Base-by-base conservation (phyloP, 2,329 filamentous ascomycete species). In the Colletotrichum sidae region DNA sequence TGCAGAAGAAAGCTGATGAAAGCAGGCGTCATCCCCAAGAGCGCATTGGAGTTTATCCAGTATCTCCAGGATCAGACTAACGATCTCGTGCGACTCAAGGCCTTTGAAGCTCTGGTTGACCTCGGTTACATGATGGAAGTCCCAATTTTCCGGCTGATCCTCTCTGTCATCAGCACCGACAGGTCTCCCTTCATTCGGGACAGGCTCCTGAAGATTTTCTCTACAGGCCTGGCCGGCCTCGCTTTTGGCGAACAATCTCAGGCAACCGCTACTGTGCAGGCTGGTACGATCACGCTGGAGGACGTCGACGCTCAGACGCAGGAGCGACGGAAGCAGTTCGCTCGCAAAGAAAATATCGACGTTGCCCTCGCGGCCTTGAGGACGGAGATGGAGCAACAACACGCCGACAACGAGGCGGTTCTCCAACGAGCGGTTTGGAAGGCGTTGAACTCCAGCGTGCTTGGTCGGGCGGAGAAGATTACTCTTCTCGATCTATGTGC, bases 1-100 rank as follows among this genome's bases (percentile, higher is more conserved):
- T 89, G 88, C 60, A 87, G 89, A 71, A 82, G 84, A 71, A 80
- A 79, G 45, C 77, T 91, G 55, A 90, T 90, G 88, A 89, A 89
- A 76, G 85, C 86, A 4, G 83, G 85, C 13, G 83, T 90, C 13
- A 88, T 90, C 39, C 82, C 84, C 1, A 74, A 78, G 38, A 79
- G 83, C 45, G 82, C 84, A 1, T 69, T 85, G 42, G 84, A 88
- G 63, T 90, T 90, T 72, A 81, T 86, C 25, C 86, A 88, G 69
- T 91, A 91, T 70, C 78, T 90, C 9, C 84, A 89, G 69, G 89
- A 91, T 70, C 87, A 84, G 62, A 91, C 87, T 6, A 78, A 82
- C 53, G 88, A 91, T 68, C 76, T 84, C 42, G 87, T 91, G 55
- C 86, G 89, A 25, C 85, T 91, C 75, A 90, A 90, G 74, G 87